Evolutionary conservation across 176 grass and related monocot genomes (phyloP), one percentile per base, ranked within the genome.

Genomic region (Phragmites australis): DNA sequence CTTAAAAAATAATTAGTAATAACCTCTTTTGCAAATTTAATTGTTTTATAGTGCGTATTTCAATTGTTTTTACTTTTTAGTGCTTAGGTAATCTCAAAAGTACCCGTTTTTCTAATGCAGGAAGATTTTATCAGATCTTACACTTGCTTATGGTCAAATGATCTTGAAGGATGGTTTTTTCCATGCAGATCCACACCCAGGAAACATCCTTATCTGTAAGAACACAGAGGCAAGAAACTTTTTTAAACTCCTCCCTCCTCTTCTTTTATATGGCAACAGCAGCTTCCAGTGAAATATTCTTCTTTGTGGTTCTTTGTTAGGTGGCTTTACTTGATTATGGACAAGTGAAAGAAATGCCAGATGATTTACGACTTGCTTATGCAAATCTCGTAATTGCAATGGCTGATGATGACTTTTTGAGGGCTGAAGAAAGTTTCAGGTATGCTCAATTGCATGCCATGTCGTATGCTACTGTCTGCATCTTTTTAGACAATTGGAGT

Each of bases 81-180:
- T 75, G 19, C 17, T 69, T 55, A 39, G 26, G 26, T 48, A 37
- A 75, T 84, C 44, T 88, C 6, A 62, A 79, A 69, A 56, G 16
- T 22, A 51, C 21, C 9, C 7, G 42, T n/a, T 75, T 56, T 75
- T 84, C 86, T 56, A 39, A 81, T 89, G 88, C 88, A 98, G 95
- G 90, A 98, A 98, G 70, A 98, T 98, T 70, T 92, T 98, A 50
- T 86, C 91, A 81, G 88, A 89, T 78, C 78, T 98, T 77, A 91
- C 95, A 89, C 90, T 94, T 85, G 95, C 95, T 74, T 98, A 98
- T 89, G 95, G 95, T 77, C 95, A 94, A 98, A 98, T 98, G 95
- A 98, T 98, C 73, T 94, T 98, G 85, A 94, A 88, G 90, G 88
- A 89, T 90, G 95, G 95, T 47, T 94, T 93, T 88, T 98, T 98